A percentile compares a stretch with the other conserved stretches of the same genome.
Evolutionary conservation across 1,139 yeast genomes (phyloP).

Genomic region (Saccharomyces hybrid): DNA sequence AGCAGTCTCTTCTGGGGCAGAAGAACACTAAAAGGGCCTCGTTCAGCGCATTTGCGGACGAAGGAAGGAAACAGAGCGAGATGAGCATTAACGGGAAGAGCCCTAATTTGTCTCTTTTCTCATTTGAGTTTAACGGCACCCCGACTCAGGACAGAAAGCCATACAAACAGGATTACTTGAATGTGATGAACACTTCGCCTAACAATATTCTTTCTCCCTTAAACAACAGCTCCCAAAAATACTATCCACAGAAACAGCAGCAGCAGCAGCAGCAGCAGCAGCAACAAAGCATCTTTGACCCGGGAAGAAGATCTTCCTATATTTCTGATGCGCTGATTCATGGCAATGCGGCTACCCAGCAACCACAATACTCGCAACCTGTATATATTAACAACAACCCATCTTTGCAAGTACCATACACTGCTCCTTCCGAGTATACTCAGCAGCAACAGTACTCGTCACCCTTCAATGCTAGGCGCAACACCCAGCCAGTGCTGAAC

Average conservation of each 20-base stretch:
- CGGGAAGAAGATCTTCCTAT: conserved; percentile 30
- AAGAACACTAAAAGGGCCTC: neutral
- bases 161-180: neutral
- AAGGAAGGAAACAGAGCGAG: neutral
- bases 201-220: neutral
- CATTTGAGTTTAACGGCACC: neutral
- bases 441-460: neutral
- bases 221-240: neutral
- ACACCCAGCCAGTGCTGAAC: conserved; percentile 7
- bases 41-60: neutral
- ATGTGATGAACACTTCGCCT: neutral
- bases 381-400: neutral
- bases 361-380: neutral
- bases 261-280: neutral
- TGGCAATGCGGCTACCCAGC: neutral
- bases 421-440: neutral
- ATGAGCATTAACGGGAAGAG: neutral
- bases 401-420: neutral
- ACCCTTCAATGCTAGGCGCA: conserved; percentile 5
- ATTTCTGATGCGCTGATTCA: conserved; percentile 30
- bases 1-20: neutral
- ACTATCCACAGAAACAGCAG: neutral
- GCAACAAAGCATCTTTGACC: neutral
- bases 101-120: neutral
- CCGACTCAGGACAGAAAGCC: neutral